Evolutionary conservation across 495 filamentous ascomycete species (phyloP), one percentile per base, ranked within the genome.

Genomic region (Aspergillus sclerotioniger): DNA sequence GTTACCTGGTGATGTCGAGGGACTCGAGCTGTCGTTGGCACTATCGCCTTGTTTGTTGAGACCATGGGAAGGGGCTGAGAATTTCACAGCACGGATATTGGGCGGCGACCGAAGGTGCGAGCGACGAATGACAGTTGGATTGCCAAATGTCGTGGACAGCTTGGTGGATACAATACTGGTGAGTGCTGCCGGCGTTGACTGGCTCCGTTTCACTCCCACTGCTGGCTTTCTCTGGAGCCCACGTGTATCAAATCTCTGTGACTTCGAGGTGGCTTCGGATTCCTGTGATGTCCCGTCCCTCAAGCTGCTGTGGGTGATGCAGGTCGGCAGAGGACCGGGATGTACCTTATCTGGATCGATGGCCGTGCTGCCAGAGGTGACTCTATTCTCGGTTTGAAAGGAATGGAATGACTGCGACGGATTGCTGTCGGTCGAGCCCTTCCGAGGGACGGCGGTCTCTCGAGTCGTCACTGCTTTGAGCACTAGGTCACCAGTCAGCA

Each of bases 111-210:
- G 70, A 10, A 78, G 64, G 55, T 78, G 71, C 0, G 74, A 70
- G 12, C 81, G 80, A 50, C 75, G 81, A 41, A 86, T 77, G 4
- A 85, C 77, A 13, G 83, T 86, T 17, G 78, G 75, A 28, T 78
- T 74, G 0, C 76, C 76, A 57, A 85, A 77, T 3, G 78, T 69
- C 10, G 68, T 65, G 0, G 81, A 84, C 17, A 85, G 48, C 58
- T 74, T 84, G 35, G 73, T 73, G 3, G 80, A 76, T 16, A 85
- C 62, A 29, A 78, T 75, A 46, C 72, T 66, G 51, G 74, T 65
- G 16, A 81, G 65, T 46, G 64, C 72, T 21, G 69, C 58, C 28
- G 60, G 63, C 16, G 50, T 61, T 25, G 63, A 65, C 28, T 55
- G 59, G 50, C 52, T 64, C 56, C 47, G 61, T 52, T 51, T 61